Evolutionary conservation across 2,329 filamentous ascomycete genomes (phyloP).

Genomic region (Pochonia chlamydosporia): DNA sequence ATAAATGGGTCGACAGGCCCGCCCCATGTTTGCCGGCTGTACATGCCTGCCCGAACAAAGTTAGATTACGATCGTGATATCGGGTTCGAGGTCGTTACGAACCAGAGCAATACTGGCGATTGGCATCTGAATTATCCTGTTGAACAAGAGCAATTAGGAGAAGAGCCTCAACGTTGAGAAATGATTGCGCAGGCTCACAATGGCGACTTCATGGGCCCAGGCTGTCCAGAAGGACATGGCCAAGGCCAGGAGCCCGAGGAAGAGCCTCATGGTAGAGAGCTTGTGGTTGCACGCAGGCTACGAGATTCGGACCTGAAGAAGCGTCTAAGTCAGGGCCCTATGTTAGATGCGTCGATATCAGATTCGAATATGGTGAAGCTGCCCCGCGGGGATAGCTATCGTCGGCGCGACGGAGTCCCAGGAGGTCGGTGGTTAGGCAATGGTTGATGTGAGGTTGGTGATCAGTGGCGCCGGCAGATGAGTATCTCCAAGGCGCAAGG

Average conservation of each 20-base stretch:
- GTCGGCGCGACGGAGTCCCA: not conserved
- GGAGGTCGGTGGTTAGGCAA: not conserved
- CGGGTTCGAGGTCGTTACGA: conserved; percentile 13
- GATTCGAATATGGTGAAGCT: not conserved
- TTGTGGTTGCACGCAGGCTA: conserved; percentile 4
- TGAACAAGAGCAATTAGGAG: conserved; percentile 14
- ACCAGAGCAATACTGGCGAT: conserved; percentile 74
- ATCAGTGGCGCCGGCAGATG: not conserved
- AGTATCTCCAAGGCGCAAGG: not conserved
- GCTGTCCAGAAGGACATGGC: conserved; percentile 49
- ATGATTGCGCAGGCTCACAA: conserved; percentile 23
- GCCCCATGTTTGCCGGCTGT: conserved; percentile 83
- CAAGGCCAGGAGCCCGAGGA: conserved; percentile 44
- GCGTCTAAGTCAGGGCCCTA: not conserved
- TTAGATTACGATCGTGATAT: conserved; percentile 5
- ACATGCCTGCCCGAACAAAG: conserved; percentile 63
- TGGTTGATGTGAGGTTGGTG: not conserved
- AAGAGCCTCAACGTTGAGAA: conserved; percentile 1
- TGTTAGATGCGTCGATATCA: not conserved
- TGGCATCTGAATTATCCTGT: conserved; percentile 69
- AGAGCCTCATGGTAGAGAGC: conserved; percentile 45
- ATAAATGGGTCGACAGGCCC: conserved; percentile 87
- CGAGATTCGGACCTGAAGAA: not conserved
- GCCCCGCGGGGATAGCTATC: not conserved
- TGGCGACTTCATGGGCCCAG: conserved; percentile 50